A percentile compares a stretch with the other conserved stretches of the same genome.
These are phyloP conservation scores for Coemansia sp. DNA, from an alignment of 192 early-diverging fungal species.

Conservation along the genomic window DNA sequence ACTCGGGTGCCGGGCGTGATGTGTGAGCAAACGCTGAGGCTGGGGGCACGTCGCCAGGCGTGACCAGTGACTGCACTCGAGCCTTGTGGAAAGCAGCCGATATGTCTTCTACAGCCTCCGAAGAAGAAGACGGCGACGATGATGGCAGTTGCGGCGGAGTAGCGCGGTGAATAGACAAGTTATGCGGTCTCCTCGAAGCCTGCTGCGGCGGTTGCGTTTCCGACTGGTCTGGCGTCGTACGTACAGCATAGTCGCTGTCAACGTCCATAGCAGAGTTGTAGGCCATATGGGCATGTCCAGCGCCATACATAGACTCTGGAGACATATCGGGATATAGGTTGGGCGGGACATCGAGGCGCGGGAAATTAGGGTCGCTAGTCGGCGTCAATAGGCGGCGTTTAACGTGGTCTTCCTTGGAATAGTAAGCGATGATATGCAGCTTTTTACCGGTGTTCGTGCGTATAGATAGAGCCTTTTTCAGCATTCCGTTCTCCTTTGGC, in stretches of 20 bases:
- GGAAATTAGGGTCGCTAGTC: conserved; percentile 64
- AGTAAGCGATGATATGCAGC: conserved; percentile 90
- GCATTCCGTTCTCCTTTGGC: conserved; percentile 76
- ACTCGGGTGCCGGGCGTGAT: conserved; percentile 39
- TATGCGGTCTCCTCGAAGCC: conserved; percentile 8
- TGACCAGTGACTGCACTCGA: conserved; percentile 51
- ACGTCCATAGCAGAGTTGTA: not conserved
- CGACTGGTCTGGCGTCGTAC: conserved; percentile 4
- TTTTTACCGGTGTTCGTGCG: conserved; percentile 76
- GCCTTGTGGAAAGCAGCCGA: conserved; percentile 44
- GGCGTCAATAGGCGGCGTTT: conserved; percentile 70
- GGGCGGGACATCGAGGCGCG: conserved; percentile 69
- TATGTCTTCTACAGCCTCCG: conserved; percentile 27
- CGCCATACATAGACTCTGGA: conserved; percentile 56
- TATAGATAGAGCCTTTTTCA: conserved; percentile 89
- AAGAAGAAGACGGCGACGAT: conserved; percentile 3
- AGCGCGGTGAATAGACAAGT: conserved; percentile 1
- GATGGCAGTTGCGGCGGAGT: not conserved
- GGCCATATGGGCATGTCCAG: conserved; percentile 30
- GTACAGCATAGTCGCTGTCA: conserved; percentile 19
- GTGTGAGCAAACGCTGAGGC: not conserved
- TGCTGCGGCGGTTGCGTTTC: not conserved
- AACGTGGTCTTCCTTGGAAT: conserved; percentile 75
- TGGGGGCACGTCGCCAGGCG: conserved; percentile 22
- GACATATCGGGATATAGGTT: conserved; percentile 84